phyloP scores from a whole-genome alignment of 177 flowering plant species.

The Telopea speciosissima region DNA sequence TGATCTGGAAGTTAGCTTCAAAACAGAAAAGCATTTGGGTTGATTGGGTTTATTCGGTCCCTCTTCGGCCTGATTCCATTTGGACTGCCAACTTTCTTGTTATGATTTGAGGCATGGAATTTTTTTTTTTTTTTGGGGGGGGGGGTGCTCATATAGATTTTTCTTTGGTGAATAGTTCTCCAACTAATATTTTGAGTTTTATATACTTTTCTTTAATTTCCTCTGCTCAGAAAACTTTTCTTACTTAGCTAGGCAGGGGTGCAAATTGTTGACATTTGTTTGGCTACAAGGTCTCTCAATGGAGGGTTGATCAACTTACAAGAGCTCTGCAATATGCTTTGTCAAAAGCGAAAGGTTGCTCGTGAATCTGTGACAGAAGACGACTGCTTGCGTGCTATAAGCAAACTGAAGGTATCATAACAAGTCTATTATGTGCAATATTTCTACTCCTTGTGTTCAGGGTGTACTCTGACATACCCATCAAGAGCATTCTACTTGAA shows the following conservation, averaged over 20 bases:
- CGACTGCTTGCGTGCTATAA: constrained; percentile 93
- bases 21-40: no score
- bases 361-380: constrained; percentile 91
- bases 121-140: no score
- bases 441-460: no score
- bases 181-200: not conserved
- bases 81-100: no score
- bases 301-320: constrained; percentile 90
- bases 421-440: not conserved
- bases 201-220: not conserved
- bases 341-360: constrained; percentile 72
- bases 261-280: constrained; percentile 87
- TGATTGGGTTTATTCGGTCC: no score
- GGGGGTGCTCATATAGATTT: no score
- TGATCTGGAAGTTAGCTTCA: no score
- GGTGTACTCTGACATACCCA: no score
- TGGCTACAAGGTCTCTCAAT: constrained; percentile 83
- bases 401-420: constrained; percentile 75
- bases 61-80: no score
- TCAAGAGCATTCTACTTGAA: no score
- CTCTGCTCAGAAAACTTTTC: constrained; percentile 7
- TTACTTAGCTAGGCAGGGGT: constrained; percentile 53
- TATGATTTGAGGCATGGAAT: no score
- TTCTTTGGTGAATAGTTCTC: not conserved
- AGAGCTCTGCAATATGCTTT: constrained; percentile 66